A percentile compares a stretch with the other conserved stretches of the same genome.
Evolutionary conservation across 805 yeast genomes (phyloP).

Genomic region (Geotrichum ghanense): DNA sequence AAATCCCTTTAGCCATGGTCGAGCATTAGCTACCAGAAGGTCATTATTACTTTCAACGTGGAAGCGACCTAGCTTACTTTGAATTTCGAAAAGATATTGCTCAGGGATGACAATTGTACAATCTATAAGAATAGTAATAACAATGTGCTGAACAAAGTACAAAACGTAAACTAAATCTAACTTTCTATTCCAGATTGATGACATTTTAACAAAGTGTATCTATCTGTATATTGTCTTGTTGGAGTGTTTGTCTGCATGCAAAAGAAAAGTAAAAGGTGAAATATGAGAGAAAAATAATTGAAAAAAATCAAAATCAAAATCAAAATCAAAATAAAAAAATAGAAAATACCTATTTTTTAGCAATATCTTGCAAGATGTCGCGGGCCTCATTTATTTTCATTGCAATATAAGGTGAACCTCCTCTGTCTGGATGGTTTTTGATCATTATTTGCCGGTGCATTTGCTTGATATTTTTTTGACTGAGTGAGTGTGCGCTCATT

Average conservation of each 20-base stretch:
- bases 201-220: no score
- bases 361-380: conserved; percentile 54
- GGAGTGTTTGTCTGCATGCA: not conserved
- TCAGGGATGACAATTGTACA: conserved; percentile 57
- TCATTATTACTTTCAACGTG: conserved; percentile 64
- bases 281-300: not conserved
- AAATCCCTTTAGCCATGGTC: conserved; percentile 64
- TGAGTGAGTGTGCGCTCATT: conserved; percentile 19
- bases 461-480: conserved; percentile 51
- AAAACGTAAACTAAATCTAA: conserved; percentile 19
- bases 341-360: not conserved
- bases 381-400: conserved; percentile 89
- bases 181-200: not conserved
- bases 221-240: no score
- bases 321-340: no score
- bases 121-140: conserved; percentile 68
- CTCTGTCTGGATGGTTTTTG: conserved; percentile 88
- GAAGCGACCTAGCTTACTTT: conserved; percentile 38
- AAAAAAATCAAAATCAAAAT: no score
- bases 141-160: conserved; percentile 48
- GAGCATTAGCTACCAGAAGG: conserved; percentile 45
- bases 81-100: conserved; percentile 35
- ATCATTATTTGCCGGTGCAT: conserved; percentile 78
- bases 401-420: conserved; percentile 84
- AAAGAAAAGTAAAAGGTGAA: conserved; percentile 1